A percentile compares a stretch with the other conserved stretches of the same genome.
These are phyloP conservation scores for Mariannaea sp. DNA, from an alignment of 2,329 filamentous ascomycete genomes.

Conservation along the genomic window DNA sequence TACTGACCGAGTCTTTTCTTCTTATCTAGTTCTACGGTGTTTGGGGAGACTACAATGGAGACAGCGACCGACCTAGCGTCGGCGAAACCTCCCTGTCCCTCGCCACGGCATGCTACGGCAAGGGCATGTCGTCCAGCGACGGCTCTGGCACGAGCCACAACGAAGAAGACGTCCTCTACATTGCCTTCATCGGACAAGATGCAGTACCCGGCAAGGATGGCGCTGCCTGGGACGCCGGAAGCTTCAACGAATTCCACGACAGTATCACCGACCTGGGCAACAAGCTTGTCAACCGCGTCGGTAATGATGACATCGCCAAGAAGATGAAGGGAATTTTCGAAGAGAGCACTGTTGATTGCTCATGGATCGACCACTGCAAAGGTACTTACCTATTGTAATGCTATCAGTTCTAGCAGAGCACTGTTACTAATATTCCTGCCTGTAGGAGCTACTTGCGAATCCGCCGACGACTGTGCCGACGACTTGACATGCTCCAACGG, in stretches of 20 bases:
- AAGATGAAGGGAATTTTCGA: neutral
- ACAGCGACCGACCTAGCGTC: slow-evolving; percentile 46
- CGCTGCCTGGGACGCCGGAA: neutral
- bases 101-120: slow-evolving; percentile 58
- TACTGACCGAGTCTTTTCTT: neutral
- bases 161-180: slow-evolving; percentile 1
- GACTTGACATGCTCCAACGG: slow-evolving; percentile 5
- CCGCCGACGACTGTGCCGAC: slow-evolving; percentile 6
- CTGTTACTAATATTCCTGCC: neutral
- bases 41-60: slow-evolving; percentile 63
- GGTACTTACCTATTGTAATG: too few relatives aligned
- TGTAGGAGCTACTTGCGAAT: slow-evolving; percentile 4
- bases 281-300: neutral
- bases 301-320: neutral
- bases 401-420: too few relatives aligned
- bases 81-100: slow-evolving; percentile 60
- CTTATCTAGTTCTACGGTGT: slow-evolving; percentile 54
- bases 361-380: slow-evolving; percentile 7
- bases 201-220: neutral
- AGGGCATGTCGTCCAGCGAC: slow-evolving; percentile 49
- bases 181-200: neutral
- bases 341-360: neutral
- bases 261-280: slow-evolving; percentile 3
- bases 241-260: slow-evolving; percentile 6
- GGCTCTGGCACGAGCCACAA: slow-evolving; percentile 50